Evolutionary conservation across 176 grass and related monocot species (phyloP).

Genomic region (Paspalum notatum): DNA sequence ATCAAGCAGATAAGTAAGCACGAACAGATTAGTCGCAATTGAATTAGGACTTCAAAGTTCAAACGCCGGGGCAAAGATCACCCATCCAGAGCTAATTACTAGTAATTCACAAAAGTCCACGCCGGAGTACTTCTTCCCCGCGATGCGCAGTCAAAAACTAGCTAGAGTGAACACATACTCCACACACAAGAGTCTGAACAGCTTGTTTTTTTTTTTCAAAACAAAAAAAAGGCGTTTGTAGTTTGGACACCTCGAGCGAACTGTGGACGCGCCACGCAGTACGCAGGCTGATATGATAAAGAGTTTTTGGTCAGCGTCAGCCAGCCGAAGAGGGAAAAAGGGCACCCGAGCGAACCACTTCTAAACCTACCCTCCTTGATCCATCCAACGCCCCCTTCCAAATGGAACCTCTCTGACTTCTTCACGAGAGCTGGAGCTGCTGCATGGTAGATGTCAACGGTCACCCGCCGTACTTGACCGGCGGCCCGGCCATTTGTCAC

Average conservation of each 20-base stretch:
- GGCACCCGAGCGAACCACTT: constrained; percentile 12
- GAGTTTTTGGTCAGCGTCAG: constrained; percentile 9
- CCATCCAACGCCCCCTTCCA: not conserved
- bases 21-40: not conserved
- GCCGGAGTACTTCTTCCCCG: not conserved
- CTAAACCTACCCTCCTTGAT: constrained; percentile 30
- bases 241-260: too few relatives aligned
- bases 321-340: constrained; percentile 11
- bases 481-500: constrained; percentile 6
- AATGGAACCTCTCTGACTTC: constrained; percentile 29
- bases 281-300: not conserved
- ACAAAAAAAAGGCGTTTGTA: too few relatives aligned
- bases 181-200: too few relatives aligned
- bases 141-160: not conserved
- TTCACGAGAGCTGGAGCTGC: not conserved
- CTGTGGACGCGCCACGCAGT: not conserved
- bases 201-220: too few relatives aligned
- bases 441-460: constrained; percentile 12
- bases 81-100: not conserved
- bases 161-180: not conserved
- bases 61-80: not conserved
- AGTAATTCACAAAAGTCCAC: not conserved
- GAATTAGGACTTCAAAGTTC: constrained; percentile 11
- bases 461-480: constrained; percentile 41
- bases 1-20: not conserved